phyloP scores from a whole-genome alignment of 2,329 filamentous ascomycete genomes.

The Curvularia spicifera region DNA sequence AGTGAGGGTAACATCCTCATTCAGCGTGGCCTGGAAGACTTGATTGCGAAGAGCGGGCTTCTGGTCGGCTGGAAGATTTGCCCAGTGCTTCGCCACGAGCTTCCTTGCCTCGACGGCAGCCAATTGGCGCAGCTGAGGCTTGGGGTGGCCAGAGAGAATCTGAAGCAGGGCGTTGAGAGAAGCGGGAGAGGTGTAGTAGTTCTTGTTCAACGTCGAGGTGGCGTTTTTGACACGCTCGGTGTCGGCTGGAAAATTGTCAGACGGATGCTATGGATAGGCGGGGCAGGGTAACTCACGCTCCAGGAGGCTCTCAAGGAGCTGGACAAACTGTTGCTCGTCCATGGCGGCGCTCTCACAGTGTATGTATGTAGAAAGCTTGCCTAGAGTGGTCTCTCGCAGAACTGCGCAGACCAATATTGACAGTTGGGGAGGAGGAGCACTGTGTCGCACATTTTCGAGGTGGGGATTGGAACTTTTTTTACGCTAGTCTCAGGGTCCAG shows the following conservation, averaged over 20 bases:
- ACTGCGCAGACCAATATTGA: constrained; percentile 29
- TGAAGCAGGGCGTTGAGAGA: constrained; percentile 87
- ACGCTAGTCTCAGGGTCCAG: constrained; percentile 22
- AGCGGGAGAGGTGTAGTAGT: constrained; percentile 86
- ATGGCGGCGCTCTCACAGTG: constrained; percentile 55
- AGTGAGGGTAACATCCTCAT: constrained; percentile 76
- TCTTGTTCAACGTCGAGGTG: constrained; percentile 88
- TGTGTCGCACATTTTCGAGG: constrained; percentile 22
- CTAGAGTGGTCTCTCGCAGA: constrained; percentile 30
- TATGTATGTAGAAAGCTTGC: constrained; percentile 30
- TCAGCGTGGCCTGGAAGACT: constrained; percentile 81
- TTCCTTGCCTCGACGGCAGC: constrained; percentile 89
- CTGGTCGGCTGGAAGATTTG: constrained; percentile 72
- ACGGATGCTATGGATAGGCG: constrained; percentile 7
- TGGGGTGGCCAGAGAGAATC: constrained; percentile 79
- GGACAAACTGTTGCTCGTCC: constrained; percentile 83
- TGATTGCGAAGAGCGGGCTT: constrained; percentile 82
- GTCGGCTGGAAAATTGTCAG: constrained; percentile 69
- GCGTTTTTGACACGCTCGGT: constrained; percentile 78
- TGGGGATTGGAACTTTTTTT: constrained; percentile 28
- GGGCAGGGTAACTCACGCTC: constrained; percentile 68
- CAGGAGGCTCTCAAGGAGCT: constrained; percentile 85
- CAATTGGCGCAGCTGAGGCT: constrained; percentile 78
- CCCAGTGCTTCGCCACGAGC: constrained; percentile 86
- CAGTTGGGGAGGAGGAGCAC: constrained; percentile 23